These are phyloP conservation scores for Boletus subparvulus DNA, from an alignment of 768 basidiomycete genomes.

Conservation along the genomic window DNA sequence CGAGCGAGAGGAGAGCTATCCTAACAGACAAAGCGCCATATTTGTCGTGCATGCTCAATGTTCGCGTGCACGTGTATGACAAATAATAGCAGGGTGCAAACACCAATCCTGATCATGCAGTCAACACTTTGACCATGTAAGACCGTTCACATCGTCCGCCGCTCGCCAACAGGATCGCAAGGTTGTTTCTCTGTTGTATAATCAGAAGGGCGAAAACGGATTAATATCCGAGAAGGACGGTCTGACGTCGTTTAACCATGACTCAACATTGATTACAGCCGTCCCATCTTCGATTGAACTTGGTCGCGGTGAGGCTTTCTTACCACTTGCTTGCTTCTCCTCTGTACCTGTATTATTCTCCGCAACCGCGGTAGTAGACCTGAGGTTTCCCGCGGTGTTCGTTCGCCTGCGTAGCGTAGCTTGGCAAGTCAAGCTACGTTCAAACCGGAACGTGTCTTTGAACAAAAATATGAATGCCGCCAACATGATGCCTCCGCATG, in stretches of 20 bases:
- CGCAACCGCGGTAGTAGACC: slow-evolving; percentile 23
- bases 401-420: slow-evolving; percentile 51
- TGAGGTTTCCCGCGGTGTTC: slow-evolving; percentile 21
- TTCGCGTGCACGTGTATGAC: slow-evolving; percentile 72
- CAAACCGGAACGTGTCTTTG: slow-evolving; percentile 79
- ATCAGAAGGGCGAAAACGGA: slow-evolving; percentile 66
- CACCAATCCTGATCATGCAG: slow-evolving; percentile 49
- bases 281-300: slow-evolving; percentile 27
- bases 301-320: slow-evolving; percentile 11
- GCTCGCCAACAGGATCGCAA: slow-evolving; percentile 50
- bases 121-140: slow-evolving; percentile 6
- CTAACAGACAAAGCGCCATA: slow-evolving; percentile 74
- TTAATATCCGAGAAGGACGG: slow-evolving; percentile 73
- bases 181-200: slow-evolving; percentile 62
- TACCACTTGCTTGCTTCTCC: slow-evolving; percentile 13
- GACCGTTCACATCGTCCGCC: slow-evolving; percentile 9
- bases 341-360: slow-evolving; percentile 6
- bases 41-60: slow-evolving; percentile 58
- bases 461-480: slow-evolving; percentile 65
- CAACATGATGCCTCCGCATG: slow-evolving; percentile 54
- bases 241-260: slow-evolving; percentile 37
- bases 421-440: slow-evolving; percentile 82
- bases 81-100: slow-evolving; percentile 74
- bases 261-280: slow-evolving; percentile 10
- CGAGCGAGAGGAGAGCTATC: slow-evolving; percentile 72